Conservation (phyloP, 208 protist species). For the Trichomonas gallinae region DNA sequence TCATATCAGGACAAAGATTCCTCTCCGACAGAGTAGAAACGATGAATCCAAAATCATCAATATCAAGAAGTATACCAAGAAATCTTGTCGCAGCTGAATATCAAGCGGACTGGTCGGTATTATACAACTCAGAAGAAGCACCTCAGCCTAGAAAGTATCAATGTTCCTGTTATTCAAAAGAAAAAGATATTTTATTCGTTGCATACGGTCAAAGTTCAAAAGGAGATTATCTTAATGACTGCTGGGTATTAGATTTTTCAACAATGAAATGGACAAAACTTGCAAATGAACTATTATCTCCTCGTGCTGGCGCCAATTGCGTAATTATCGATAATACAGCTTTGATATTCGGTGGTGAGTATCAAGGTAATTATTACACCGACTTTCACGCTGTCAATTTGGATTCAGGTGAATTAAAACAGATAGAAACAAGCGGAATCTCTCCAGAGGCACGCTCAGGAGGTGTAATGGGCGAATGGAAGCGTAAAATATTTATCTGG, state of each 20-base stretch:
- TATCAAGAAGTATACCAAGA: background rate
- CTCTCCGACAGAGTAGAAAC: background rate
- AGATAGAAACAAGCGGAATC: background rate
- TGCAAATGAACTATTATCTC: background rate
- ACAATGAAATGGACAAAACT: background rate
- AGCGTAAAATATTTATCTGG: background rate
- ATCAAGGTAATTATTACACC: background rate
- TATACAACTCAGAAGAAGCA: background rate
- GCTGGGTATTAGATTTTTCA: background rate
- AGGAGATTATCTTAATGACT: background rate
- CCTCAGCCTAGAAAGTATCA: background rate
- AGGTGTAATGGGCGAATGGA: background rate
- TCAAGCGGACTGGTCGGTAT: background rate
- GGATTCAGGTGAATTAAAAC: background rate
- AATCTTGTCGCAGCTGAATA: background rate
- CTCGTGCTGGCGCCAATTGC: background rate
- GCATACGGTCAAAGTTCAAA: background rate
- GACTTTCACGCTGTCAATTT: background rate
- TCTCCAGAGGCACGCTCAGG: background rate
- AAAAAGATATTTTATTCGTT: background rate
- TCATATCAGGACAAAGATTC: background rate
- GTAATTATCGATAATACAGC: background rate
- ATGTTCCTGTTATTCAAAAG: background rate
- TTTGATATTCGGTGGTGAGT: background rate
- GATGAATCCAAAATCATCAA: background rate